Percentiles rank a stretch among this genome's conserved stretches.
Conservation (phyloP, 1,284 basidiomycete genomes). For the Mycosarcoma maydis region DNA sequence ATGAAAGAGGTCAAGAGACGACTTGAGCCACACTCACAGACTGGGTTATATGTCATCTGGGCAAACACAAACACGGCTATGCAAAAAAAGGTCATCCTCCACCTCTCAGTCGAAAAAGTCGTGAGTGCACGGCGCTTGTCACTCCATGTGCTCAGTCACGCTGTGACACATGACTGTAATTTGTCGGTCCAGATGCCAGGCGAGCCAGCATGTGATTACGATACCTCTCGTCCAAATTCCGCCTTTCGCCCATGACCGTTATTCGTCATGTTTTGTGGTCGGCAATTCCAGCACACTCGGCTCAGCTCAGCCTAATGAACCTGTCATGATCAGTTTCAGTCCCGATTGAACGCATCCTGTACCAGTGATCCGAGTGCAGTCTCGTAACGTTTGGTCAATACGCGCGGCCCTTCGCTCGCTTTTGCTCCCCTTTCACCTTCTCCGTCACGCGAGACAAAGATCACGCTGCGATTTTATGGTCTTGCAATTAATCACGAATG, state of each 20-base stretch:
- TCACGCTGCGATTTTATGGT: no score
- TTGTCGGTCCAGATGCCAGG: background rate
- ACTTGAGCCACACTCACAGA: no score
- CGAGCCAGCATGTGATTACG: background rate
- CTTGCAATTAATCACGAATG: no score
- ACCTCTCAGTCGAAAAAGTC: background rate
- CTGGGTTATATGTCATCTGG: background rate
- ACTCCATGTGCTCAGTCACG: background rate
- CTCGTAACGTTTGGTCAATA: no score
- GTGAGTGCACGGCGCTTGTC: background rate
- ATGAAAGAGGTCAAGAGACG: no score
- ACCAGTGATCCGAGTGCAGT: no score
- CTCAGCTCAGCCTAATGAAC: no score
- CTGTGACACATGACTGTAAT: background rate
- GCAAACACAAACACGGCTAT: background rate
- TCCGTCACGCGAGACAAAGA: no score
- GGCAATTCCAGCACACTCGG: no score
- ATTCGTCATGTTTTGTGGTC: background rate
- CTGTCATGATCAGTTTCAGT: background rate
- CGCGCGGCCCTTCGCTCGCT: no score
- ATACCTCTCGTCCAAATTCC: background rate
- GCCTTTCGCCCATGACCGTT: background rate
- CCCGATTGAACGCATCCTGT: background rate
- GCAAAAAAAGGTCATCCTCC: background rate
- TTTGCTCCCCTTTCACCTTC: no score